Evolutionary conservation across 345 rosid genomes (phyloP).

Genomic region (Eucalyptus camaldulensis): DNA sequence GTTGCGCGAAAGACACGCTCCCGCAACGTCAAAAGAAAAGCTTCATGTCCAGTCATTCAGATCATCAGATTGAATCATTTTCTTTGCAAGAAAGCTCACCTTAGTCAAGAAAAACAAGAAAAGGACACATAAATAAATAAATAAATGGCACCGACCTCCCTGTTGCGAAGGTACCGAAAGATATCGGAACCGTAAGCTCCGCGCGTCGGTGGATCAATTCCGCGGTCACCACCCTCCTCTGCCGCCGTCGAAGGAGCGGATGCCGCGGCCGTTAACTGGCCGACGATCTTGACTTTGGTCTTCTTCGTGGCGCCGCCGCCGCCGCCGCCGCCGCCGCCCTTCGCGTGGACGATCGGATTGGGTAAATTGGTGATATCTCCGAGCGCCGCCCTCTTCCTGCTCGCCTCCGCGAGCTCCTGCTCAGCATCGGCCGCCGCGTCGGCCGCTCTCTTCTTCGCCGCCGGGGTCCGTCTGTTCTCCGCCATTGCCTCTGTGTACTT

Average conservation of each 20-base stretch:
- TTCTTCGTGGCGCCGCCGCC: not conserved
- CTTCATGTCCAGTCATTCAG: not conserved
- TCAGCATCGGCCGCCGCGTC: not conserved
- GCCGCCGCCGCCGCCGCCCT: not conserved
- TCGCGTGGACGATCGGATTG: not conserved
- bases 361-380: constrained; percentile 8
- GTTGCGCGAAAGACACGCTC: not conserved
- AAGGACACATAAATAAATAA: not conserved
- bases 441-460: constrained; percentile 8
- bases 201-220: constrained; percentile 41
- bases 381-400: constrained; percentile 1
- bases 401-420: not conserved
- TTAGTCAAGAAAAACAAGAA: not conserved
- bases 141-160: constrained; percentile 26
- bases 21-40: not conserved
- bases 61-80: not conserved
- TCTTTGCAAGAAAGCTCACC: not conserved
- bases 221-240: not conserved
- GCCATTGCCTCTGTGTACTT: not conserved
- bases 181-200: constrained; percentile 29
- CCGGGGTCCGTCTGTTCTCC: not conserved
- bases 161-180: constrained; percentile 29
- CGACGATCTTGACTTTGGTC: not conserved
- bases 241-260: not conserved
- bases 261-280: not conserved